phyloP scores from a whole-genome alignment of 2,329 filamentous ascomycete species.

The Grosmannia serpens region DNA sequence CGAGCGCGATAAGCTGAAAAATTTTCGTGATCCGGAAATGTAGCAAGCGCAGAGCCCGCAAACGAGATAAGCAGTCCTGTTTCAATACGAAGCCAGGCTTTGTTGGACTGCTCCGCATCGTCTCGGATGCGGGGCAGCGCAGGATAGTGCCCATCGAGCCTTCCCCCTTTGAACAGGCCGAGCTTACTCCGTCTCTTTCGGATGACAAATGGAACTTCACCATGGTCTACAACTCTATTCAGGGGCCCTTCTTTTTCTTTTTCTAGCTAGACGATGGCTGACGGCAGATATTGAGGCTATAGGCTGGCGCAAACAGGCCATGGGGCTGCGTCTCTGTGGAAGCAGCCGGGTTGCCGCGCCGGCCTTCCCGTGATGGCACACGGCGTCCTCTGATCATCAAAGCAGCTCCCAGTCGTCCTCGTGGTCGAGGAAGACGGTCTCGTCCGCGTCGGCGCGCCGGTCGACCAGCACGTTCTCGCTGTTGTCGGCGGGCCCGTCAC shows the following conservation, averaged over 20 bases:
- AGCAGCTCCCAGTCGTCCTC: neutral
- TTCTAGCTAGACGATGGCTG: too few species aligned
- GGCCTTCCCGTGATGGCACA: too few species aligned
- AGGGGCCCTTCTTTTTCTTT: too few species aligned
- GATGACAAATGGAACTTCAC: neutral
- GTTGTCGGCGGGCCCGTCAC: neutral
- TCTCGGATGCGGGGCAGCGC: neutral
- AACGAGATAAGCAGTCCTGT: neutral
- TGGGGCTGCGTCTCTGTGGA: neutral
- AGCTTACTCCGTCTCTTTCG: neutral
- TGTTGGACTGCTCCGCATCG: neutral
- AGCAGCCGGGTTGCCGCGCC: neutral
- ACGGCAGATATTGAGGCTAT: neutral
- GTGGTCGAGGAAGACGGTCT: neutral
- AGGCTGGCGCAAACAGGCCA: neutral
- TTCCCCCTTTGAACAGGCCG: neutral
- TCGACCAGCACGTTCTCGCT: neutral
- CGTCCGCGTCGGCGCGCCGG: neutral
- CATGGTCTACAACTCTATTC: neutral
- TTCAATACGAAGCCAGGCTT: neutral
- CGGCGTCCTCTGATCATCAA: neutral
- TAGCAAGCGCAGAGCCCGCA: neutral
- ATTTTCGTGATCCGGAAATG: too few species aligned
- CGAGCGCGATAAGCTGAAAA: neutral
- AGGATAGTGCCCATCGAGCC: too few species aligned